Evolutionary conservation across 345 rosid genomes (phyloP).

Genomic region (Pugionium dolabratum): DNA sequence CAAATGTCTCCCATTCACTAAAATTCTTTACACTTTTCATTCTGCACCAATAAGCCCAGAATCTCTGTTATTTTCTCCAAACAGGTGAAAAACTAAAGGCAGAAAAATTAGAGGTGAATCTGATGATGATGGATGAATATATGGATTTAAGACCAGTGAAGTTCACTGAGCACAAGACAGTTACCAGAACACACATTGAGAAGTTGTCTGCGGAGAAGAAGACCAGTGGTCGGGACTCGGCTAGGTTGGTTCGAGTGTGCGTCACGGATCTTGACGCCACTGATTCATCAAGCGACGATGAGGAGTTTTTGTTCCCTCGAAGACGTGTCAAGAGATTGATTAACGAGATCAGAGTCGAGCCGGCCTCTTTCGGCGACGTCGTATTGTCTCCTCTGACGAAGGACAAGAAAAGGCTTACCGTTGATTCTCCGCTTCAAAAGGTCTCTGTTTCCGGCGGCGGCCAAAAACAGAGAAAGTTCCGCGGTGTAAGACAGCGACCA

Average conservation of each 20-base stretch:
- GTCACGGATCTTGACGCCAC: constrained; percentile 79
- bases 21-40: background rate
- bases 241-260: constrained; percentile 57
- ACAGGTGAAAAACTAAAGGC: no score
- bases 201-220: constrained; percentile 25
- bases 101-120: background rate
- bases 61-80: constrained; percentile 3
- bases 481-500: constrained; percentile 87
- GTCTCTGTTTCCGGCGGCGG: constrained; percentile 2
- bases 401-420: constrained; percentile 1
- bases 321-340: constrained; percentile 70
- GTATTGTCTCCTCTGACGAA: constrained; percentile 7
- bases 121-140: constrained; percentile 25
- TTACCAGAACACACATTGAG: constrained; percentile 50
- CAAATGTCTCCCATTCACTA: constrained; percentile 3
- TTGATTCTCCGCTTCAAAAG: constrained; percentile 25
- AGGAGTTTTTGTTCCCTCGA: constrained; percentile 40
- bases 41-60: constrained; percentile 3
- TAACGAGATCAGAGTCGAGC: constrained; percentile 68
- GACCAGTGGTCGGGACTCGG: constrained; percentile 23
- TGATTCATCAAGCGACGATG: constrained; percentile 87
- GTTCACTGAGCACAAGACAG: constrained; percentile 61
- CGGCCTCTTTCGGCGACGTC: constrained; percentile 23
- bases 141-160: constrained; percentile 53
- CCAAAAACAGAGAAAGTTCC: constrained; percentile 57